Conservation (phyloP, 768 basidiomycete species). For the Amanita subjunquillea region DNA sequence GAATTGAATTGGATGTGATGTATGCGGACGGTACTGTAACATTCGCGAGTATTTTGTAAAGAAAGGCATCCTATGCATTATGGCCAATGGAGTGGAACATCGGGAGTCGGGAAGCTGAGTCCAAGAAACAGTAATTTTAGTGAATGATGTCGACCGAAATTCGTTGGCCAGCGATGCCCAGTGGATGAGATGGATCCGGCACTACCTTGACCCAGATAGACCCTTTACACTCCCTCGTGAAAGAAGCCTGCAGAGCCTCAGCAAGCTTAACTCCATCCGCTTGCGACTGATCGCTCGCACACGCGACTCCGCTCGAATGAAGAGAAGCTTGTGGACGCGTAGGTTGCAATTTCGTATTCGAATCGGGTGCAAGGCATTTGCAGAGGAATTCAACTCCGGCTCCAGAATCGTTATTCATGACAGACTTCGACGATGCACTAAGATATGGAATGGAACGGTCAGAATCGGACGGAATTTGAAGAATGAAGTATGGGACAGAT, state of each 20-base stretch:
- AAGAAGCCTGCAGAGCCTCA: background rate
- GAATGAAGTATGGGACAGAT: too few species aligned
- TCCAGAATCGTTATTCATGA: background rate
- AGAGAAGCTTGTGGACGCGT: background rate
- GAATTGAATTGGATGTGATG: too few species aligned
- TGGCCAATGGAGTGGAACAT: too few species aligned
- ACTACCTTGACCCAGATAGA: background rate
- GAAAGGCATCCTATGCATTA: too few species aligned
- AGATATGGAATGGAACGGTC: background rate
- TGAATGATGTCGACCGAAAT: background rate
- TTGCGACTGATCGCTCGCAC: background rate
- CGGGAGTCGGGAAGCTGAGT: too few species aligned
- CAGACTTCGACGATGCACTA: background rate
- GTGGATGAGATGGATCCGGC: conserved; percentile 1
- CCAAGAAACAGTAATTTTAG: background rate
- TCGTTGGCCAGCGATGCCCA: background rate
- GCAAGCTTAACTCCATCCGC: background rate
- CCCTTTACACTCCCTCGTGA: background rate
- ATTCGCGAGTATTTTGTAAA: too few species aligned
- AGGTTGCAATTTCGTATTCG: background rate
- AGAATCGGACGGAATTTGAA: background rate
- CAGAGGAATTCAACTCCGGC: background rate
- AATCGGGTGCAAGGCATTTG: background rate
- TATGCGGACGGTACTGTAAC: too few species aligned
- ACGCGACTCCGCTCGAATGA: background rate